Conservation (phyloP, 140 eudicot species). For the Ambrosia hybrid region DNA sequence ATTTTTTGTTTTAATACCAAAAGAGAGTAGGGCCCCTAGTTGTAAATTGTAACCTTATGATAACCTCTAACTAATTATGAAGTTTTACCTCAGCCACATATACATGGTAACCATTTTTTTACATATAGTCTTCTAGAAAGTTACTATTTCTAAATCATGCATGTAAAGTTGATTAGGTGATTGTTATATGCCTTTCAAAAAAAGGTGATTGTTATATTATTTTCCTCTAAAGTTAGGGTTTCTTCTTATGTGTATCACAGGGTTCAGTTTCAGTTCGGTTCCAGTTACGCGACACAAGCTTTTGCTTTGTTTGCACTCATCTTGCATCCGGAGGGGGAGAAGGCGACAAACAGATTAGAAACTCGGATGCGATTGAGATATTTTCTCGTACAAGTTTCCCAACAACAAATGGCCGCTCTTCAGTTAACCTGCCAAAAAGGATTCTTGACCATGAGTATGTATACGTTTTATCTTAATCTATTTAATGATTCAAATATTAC, state of each 20-base stretch:
- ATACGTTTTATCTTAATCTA: background rate
- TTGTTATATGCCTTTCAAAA: too few species aligned
- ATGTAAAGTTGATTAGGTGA: background rate
- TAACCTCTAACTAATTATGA: too few species aligned
- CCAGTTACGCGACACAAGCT: slow-evolving; percentile 57
- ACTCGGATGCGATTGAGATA: slow-evolving; percentile 53
- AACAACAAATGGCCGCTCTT: slow-evolving; percentile 28
- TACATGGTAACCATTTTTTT: too few species aligned
- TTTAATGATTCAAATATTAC: background rate
- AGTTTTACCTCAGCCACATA: too few species aligned
- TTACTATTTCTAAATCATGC: slow-evolving; percentile 6
- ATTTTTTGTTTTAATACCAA: too few species aligned
- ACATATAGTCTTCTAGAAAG: too few species aligned
- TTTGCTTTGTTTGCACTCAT: slow-evolving; percentile 79
- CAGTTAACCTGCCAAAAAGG: slow-evolving; percentile 47
- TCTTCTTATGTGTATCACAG: slow-evolving; percentile 31
- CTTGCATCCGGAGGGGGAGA: slow-evolving; percentile 65
- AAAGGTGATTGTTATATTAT: background rate
- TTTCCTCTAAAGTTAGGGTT: background rate
- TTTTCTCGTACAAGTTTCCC: slow-evolving; percentile 58
- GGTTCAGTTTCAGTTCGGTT: slow-evolving; percentile 72
- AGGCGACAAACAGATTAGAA: slow-evolving; percentile 54
- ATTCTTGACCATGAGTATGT: slow-evolving; percentile 78
- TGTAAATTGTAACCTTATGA: too few species aligned
- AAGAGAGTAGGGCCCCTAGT: too few species aligned